Conservation (phyloP, 371 early-diverging fungal species). For the Scutellospora calospora region DNA sequence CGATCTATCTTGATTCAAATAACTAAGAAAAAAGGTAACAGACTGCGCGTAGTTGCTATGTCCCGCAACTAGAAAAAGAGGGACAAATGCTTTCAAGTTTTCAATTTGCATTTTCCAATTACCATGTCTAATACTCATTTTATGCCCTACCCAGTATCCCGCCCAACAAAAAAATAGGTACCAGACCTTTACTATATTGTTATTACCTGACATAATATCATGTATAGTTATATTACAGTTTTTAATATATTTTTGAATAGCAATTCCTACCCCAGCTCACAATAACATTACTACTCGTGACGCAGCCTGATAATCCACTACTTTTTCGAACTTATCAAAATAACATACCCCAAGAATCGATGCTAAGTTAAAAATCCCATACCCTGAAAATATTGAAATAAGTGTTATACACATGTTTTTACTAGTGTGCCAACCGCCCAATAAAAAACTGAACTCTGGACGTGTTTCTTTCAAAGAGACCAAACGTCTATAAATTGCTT, state of each 20-base stretch:
- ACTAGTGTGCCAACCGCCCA: constrained; percentile 2
- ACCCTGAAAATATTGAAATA: constrained; percentile 3
- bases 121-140: not conserved
- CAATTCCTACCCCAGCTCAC: not conserved
- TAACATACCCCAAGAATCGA: not conserved
- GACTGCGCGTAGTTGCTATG: constrained; percentile 16
- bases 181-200: constrained; percentile 23
- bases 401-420: constrained; percentile 12
- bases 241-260: not conserved
- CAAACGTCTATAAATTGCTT: constrained; percentile 1
- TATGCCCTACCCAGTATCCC: constrained; percentile 2
- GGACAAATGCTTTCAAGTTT: not conserved
- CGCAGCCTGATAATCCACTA: not conserved
- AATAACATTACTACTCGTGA: not conserved
- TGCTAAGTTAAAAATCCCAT: not conserved
- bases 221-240: not conserved
- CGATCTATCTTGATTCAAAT: not conserved
- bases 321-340: constrained; percentile 2
- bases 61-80: not conserved
- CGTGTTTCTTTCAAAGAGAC: not conserved
- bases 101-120: constrained; percentile 13
- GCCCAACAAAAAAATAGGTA: not conserved
- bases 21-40: not conserved
- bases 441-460: not conserved
- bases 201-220: constrained; percentile 1